These are phyloP conservation scores for Suhomyces bribrorum DNA, from an alignment of 1,139 yeast species.

Conservation along the genomic window DNA sequence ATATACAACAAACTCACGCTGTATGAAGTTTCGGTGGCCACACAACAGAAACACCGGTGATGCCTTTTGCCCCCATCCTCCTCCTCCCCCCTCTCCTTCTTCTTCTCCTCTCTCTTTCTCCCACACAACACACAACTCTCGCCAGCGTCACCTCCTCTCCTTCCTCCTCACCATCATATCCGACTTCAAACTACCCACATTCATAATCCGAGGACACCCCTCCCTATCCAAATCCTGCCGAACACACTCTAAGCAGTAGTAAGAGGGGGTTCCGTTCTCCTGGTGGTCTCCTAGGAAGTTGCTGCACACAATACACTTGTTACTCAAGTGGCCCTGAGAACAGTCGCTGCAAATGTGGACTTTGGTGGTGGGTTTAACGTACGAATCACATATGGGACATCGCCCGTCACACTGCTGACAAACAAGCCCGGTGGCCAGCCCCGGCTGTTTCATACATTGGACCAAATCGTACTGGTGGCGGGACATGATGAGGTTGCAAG, in stretches of 20 bases:
- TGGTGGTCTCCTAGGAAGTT: slow-evolving; percentile 44
- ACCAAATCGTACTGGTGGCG: slow-evolving; percentile 87
- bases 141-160: slow-evolving; percentile 1
- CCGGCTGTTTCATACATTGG: slow-evolving; percentile 86
- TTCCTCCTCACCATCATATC: slow-evolving; percentile 48
- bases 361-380: slow-evolving; percentile 70
- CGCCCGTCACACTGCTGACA: slow-evolving; percentile 90
- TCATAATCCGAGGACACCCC: slow-evolving; percentile 87
- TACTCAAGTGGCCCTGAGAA: slow-evolving; percentile 65
- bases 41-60: too few relatives aligned
- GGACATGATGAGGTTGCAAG: slow-evolving; percentile 55
- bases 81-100: too few relatives aligned
- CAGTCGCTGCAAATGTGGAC: slow-evolving; percentile 87
- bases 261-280: slow-evolving; percentile 59
- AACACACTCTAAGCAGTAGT: slow-evolving; percentile 87
- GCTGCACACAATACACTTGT: slow-evolving; percentile 78
- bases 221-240: slow-evolving; percentile 78
- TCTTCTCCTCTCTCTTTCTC: too few relatives aligned
- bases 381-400: slow-evolving; percentile 90
- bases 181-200: slow-evolving; percentile 72
- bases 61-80: too few relatives aligned
- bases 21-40: too few relatives aligned
- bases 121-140: background rate
- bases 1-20: too few relatives aligned
- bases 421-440: slow-evolving; percentile 64